Evolutionary conservation across 306 rosid species (phyloP), one percentile per base, ranked within the genome.

Genomic region (Rubus idaeus): DNA sequence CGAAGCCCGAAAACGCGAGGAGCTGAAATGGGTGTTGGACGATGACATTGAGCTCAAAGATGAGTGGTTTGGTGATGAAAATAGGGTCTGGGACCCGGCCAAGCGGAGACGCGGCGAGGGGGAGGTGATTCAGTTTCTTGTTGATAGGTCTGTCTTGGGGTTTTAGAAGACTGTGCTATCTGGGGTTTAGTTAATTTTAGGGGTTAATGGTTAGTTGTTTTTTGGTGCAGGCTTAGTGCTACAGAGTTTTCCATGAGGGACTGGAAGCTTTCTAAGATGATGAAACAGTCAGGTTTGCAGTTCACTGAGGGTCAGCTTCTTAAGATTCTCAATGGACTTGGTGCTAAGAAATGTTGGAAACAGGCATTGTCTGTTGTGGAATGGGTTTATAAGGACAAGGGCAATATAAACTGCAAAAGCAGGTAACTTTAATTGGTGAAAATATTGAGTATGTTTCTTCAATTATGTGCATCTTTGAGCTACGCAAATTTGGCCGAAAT

Each of bases 261-360:
- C 81, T 94, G 97, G 97, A 94, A 89, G 88, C 85, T 94, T 84
- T 81, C 93, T 3, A 88, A 87, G 86, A 88, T 92, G 68, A 94
- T 94, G 98, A 94, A 91, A 78, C 86, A 81, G 73, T 94, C 98
- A 1, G 96, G 91, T 23, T 88, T 94, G 89, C 88, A 87, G 78
- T 94, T 89, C 79, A 90, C 88, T 0, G 98, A 91, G 83, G 81
- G 76, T 21, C 97, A 94, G 84, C 82, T 91, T 79, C 86, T 94
- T 79, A 88, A 72, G 84, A 84, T 94, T 82, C 61, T 91, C 65
- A 90, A 82, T 56, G 77, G 70, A 74, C 98, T 94, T 63, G 91
- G 92, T 53, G 79, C 72, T 76, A 89, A 66, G 71, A 81, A 83
- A 74, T 82, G 93, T 81, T 94, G 97, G 97, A 88, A 84, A 84